Evolutionary conservation across 192 early-diverging fungal species (phyloP).

Genomic region (Mortierella antarctica): DNA sequence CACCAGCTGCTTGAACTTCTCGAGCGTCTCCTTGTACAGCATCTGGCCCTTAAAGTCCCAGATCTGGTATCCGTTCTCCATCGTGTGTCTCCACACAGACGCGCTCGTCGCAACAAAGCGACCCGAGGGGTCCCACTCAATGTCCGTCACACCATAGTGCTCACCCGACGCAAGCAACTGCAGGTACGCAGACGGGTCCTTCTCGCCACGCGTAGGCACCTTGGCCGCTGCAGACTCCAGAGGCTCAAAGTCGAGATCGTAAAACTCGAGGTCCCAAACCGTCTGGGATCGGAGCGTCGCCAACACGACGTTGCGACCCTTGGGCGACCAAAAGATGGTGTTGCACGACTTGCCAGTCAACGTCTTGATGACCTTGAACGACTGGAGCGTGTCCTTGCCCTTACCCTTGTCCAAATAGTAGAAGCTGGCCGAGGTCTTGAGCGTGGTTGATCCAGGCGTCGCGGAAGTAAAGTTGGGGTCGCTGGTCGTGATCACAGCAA

Average conservation of each 20-base stretch:
- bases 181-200: slow-evolving; percentile 63
- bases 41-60: slow-evolving; percentile 93
- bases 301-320: slow-evolving; percentile 90
- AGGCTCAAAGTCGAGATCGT: slow-evolving; percentile 86
- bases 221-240: slow-evolving; percentile 65
- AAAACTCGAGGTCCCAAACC: slow-evolving; percentile 91
- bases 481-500: slow-evolving; percentile 86
- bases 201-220: slow-evolving; percentile 55
- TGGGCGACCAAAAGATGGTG: slow-evolving; percentile 94
- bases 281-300: slow-evolving; percentile 83
- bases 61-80: slow-evolving; percentile 91
- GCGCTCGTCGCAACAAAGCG: slow-evolving; percentile 91
- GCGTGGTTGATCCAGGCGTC: slow-evolving; percentile 64
- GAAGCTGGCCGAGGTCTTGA: slow-evolving; percentile 80
- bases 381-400: slow-evolving; percentile 70
- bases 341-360: slow-evolving; percentile 86
- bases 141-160: slow-evolving; percentile 95
- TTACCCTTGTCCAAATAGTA: slow-evolving; percentile 85
- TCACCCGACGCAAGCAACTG: slow-evolving; percentile 80
- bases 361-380: slow-evolving; percentile 87
- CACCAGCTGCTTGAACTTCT: slow-evolving; percentile 91
- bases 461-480: slow-evolving; percentile 68
- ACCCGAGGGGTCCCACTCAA: slow-evolving; percentile 99
- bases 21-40: slow-evolving; percentile 78
- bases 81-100: slow-evolving; percentile 85